Conservation (phyloP, 2,329 filamentous ascomycete species). For the Capronia epimyces region DNA sequence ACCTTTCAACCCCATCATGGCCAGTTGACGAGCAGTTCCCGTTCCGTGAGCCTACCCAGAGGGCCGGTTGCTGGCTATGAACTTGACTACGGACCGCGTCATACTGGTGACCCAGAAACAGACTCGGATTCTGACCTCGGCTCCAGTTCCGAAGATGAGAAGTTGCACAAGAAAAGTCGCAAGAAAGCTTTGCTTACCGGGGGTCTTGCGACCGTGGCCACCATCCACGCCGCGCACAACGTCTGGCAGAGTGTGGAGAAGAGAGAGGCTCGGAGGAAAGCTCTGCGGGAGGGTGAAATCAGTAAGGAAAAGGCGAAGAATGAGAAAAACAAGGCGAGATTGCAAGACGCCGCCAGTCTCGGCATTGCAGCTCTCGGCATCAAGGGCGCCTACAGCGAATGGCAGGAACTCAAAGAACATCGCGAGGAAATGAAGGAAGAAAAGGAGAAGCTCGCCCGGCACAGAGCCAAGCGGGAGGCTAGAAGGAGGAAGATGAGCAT, state of each 20-base stretch:
- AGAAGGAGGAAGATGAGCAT: constrained; percentile 25
- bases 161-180: constrained; percentile 58
- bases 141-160: constrained; percentile 58
- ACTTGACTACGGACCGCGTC: constrained; percentile 27
- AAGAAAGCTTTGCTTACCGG: constrained; percentile 62
- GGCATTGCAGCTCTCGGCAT: constrained; percentile 63
- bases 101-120: constrained; percentile 31
- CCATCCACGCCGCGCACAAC: constrained; percentile 63
- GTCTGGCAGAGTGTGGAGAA: constrained; percentile 61
- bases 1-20: constrained; percentile 31
- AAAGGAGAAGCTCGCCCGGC: constrained; percentile 43
- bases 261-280: constrained; percentile 54
- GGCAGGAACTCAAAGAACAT: constrained; percentile 62
- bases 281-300: constrained; percentile 60
- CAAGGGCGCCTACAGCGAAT: constrained; percentile 60
- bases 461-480: constrained; percentile 26
- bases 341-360: constrained; percentile 61
- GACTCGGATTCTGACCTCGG: constrained; percentile 49
- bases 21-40: constrained; percentile 21
- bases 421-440: constrained; percentile 53
- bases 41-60: constrained; percentile 29
- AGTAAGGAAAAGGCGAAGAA: constrained; percentile 57
- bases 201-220: constrained; percentile 62
- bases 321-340: constrained; percentile 57
- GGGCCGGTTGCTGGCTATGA: constrained; percentile 23